Evolutionary conservation across 2,329 filamentous ascomycete genomes (phyloP), one percentile per base, ranked within the genome.

Genomic region (Aspergillus puulaauensis): DNA sequence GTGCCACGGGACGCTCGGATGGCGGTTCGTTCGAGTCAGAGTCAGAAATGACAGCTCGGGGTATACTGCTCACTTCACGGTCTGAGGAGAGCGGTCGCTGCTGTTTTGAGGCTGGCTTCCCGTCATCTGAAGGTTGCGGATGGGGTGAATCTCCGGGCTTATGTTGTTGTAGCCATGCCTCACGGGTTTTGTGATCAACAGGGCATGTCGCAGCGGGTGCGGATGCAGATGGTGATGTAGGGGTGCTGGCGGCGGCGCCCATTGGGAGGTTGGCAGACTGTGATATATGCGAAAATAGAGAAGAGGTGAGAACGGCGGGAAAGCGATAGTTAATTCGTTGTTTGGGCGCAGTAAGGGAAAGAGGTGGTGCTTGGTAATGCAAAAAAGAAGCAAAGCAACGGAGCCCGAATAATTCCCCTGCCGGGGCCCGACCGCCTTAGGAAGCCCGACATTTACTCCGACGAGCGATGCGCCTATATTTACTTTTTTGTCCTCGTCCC

Each of bases 111-210:
- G 57, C 64, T 31, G 62, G 37, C 61, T 65, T 68, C 47, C 57
- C 68, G 48, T 70, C 61, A 55, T 63, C 49, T 55, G 65, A 61
- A 50, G 69, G 65, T 19, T 67, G 64, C 54, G 69, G 72, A 62
- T 72, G 74, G 53, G 67, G 75, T 63, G 61, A 74, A 65, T 49
- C 59, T 12, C 69, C 69, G 24, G 63, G 76, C 51, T 66, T 72
- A 60, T 70, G 75, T 59, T 74, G 82, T 77, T 70, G 85, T 75
- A 98, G 83, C 93, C 93, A 99, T 67, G 89, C 86, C 68, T 92
- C 89, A 68, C 95, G 89, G 52, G 91, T 89, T 69, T 91, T 90
- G 77, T 93, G 90, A 77, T 98, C 93, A 69, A 98, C 91, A 5
- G 95, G 95, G 70, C 95, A 98, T 57, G 81, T 81, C 41, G 75